Base-by-base conservation (phyloP, 2,329 filamentous ascomycete species). In the Pseudogymnoascus sp. region DNA sequence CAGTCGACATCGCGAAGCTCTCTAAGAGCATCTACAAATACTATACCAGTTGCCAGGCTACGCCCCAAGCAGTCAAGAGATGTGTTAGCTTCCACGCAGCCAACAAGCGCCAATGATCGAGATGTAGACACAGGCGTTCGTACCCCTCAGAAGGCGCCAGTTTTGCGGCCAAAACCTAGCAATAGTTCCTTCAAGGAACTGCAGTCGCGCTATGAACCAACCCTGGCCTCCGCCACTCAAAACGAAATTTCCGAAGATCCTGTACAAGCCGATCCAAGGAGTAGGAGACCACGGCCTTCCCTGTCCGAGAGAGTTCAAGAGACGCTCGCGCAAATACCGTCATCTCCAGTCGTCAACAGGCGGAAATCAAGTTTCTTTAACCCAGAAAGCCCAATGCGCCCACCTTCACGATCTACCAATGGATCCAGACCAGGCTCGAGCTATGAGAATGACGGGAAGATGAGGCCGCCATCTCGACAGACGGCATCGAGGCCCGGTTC, bases 231-330 rank as follows among this genome's bases (percentile, higher is more conserved):
- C 48, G 34, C 25, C 51, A 11, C 16, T 16, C 51, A 57, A 57
- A 14, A 28, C 51, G 51, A 57, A 57, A 34, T 34, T 36, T 36
- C 51, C 28, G 51, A 57, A 34, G 51, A 36, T 57, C 25, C n/a
- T 34, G 13, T 16, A 8, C n/a, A 57, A 34, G 16, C 16, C n/a
- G 51, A 57, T 3, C 28, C 51, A 21, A 57, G 51, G 25, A 57
- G 51, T 11, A 57, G 51, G 16, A 34, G 1, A 57, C 51, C 51
- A 57, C 51, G 51, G 21, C 51, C 51, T 19, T 93, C 90, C 0
- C 79, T 97, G 3, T 86, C 89, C 0, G 93, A 97, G 70, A 82
- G 93, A 65, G 96, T 93, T 0, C 87, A 96, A 45, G 91, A 96
- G 74, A 96, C 91, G 0, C 78, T 97, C 5, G 83, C 92, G 2